A percentile compares a stretch with the other conserved stretches of the same genome.
Conservation (phyloP, 805 yeast genomes). For the Ogataea minuta region DNA sequence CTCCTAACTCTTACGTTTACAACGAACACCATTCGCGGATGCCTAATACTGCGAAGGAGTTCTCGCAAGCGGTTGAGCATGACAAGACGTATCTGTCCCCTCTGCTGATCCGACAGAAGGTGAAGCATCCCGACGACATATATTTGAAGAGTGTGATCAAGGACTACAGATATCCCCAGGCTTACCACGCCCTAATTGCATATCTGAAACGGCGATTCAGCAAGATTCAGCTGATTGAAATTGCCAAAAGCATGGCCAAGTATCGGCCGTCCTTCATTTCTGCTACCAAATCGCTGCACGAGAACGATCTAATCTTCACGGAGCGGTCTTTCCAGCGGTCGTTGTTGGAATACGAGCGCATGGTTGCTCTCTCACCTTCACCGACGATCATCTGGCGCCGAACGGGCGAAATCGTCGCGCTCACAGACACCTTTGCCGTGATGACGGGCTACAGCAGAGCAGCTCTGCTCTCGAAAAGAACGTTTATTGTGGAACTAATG, state of each 20-base stretch:
- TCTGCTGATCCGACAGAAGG: slow-evolving; percentile 52
- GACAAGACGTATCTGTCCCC: slow-evolving; percentile 54
- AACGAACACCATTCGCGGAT: slow-evolving; percentile 52
- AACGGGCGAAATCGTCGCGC: slow-evolving; percentile 80
- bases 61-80: slow-evolving; percentile 40
- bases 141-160: slow-evolving; percentile 40
- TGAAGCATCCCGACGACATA: slow-evolving; percentile 51
- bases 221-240: slow-evolving; percentile 36
- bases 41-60: slow-evolving; percentile 47
- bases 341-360: slow-evolving; percentile 53
- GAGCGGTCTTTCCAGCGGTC: slow-evolving; percentile 59
- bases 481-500: slow-evolving; percentile 77
- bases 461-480: slow-evolving; percentile 56
- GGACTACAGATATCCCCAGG: slow-evolving; percentile 61
- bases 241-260: slow-evolving; percentile 58
- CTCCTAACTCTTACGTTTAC: slow-evolving; percentile 44
- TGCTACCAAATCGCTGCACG: slow-evolving; percentile 69
- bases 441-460: slow-evolving; percentile 62
- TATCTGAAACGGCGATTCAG: slow-evolving; percentile 54
- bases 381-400: slow-evolving; percentile 86
- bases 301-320: slow-evolving; percentile 64
- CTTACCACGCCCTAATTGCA: slow-evolving; percentile 57
- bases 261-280: slow-evolving; percentile 77
- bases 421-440: slow-evolving; percentile 70
- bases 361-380: slow-evolving; percentile 59